Evolutionary conservation across 176 grass and related monocot species (phyloP), one percentile per base, ranked within the genome.

Genomic region (Zoysia pacifica): DNA sequence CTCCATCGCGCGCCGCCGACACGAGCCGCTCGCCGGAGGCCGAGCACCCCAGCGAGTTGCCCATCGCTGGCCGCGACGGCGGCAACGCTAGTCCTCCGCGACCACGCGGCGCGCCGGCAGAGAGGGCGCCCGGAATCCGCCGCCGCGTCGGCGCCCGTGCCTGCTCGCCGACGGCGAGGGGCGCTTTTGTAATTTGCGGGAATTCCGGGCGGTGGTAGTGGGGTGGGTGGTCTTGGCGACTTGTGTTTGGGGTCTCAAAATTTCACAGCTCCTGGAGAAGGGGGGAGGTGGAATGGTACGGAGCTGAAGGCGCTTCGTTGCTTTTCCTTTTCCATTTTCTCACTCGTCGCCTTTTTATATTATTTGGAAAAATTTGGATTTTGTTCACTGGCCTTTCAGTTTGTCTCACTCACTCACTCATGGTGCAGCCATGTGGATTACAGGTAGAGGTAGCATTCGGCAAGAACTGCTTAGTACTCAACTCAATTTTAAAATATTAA

Each of bases 11-110:
- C 81, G 96, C 96, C 84, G 96, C 96, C 86, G 96, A 98, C 15
- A 98, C 88, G 28, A 98, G 80, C 78, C 96, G 62, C 75, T 98
- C 96, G 48, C 96, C 96, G 67, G 96, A 94, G 43, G 96, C 96
- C 58, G 96, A 98, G 86, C 96, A 98, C 35, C 96, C 92, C 55
- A 98, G 88, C 19, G 96, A 98, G 84, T 98, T 98, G 61, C 96
- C 96, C 96, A 98, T 98, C 68, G 74, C 67, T 70, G 44, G 46
- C 28, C 28, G 28, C 76, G 52, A 70, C 84, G 82, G 78, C 81
- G 69, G 75, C 28, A 48, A 14, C 45, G 64, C 62, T 28, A 28
- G 28, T 37, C 42, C 71, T 16, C 41, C 45, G 45, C 68, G 41
- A 58, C 62, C 50, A 62, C 69, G 44, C n/a, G 52, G 45, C 9